Evolutionary conservation across 1,284 basidiomycete genomes (phyloP).

Genomic region (Austroboletus niveus): DNA sequence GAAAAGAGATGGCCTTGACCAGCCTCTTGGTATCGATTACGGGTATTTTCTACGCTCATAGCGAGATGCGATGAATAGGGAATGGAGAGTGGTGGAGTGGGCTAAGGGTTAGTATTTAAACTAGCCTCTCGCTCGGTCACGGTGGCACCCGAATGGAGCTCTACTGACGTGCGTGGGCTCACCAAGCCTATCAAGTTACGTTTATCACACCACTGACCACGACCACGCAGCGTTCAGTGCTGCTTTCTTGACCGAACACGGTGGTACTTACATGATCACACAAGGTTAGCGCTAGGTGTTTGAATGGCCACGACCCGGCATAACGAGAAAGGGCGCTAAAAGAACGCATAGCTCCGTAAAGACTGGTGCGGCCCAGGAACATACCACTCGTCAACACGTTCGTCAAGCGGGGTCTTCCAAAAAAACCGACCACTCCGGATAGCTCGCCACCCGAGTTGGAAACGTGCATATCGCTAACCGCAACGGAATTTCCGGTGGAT

Average conservation of each 20-base stretch:
- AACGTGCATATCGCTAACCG: neutral
- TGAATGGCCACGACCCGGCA: no score
- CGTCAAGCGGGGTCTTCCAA: neutral
- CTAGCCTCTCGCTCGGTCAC: constrained; percentile 3
- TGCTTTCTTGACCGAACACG: no score
- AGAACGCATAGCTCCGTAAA: neutral
- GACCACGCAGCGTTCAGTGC: no score
- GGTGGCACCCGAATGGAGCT: constrained; percentile 21
- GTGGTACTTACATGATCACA: no score
- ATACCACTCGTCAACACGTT: neutral
- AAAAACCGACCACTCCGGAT: neutral
- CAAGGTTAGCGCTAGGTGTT: no score
- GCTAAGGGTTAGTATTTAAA: constrained; percentile 21
- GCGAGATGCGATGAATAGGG: constrained; percentile 1
- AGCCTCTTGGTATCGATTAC: constrained; percentile 69
- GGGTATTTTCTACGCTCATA: constrained; percentile 53
- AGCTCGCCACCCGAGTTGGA: neutral
- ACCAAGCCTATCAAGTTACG: no score
- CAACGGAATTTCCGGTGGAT: constrained; percentile 2
- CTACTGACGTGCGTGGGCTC: neutral
- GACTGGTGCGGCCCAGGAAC: neutral
- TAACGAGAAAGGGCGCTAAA: no score
- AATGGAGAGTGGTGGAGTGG: neutral
- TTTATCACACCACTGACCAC: no score
- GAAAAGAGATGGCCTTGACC: constrained; percentile 88